Evolutionary conservation across 768 basidiomycete species (phyloP).

Genomic region (Suillus americanus): DNA sequence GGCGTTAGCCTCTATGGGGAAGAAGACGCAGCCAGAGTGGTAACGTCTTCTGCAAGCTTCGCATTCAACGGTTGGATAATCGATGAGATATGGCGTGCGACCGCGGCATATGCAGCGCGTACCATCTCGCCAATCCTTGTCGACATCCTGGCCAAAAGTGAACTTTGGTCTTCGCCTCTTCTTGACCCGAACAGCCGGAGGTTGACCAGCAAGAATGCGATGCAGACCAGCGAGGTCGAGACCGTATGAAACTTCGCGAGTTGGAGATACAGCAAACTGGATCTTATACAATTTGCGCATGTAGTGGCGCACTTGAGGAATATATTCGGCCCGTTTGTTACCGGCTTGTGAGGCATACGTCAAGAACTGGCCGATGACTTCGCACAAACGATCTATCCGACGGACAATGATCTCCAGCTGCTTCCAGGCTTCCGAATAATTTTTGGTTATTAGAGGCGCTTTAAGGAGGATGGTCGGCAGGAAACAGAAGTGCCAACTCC

Average conservation of each 20-base stretch:
- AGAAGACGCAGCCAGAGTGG: constrained; percentile 78
- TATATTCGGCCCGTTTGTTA: constrained; percentile 74
- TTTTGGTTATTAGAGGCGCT: constrained; percentile 77
- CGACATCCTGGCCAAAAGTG: constrained; percentile 74
- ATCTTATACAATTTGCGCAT: constrained; percentile 91
- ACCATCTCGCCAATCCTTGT: constrained; percentile 69
- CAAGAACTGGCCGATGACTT: constrained; percentile 78
- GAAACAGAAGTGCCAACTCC: constrained; percentile 82
- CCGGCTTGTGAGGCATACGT: constrained; percentile 65
- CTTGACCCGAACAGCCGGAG: constrained; percentile 44
- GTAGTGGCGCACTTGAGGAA: constrained; percentile 83
- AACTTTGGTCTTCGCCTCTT: constrained; percentile 65
- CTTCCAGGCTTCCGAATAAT: constrained; percentile 80
- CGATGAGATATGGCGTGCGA: constrained; percentile 55
- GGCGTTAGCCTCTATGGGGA: constrained; percentile 45
- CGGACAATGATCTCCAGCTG: constrained; percentile 80
- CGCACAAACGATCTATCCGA: constrained; percentile 72
- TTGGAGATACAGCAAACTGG: constrained; percentile 85
- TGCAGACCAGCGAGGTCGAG: constrained; percentile 82
- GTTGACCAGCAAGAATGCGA: constrained; percentile 73
- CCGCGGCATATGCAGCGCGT: constrained; percentile 84
- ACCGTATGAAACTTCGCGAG: constrained; percentile 78
- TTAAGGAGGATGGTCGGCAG: constrained; percentile 66
- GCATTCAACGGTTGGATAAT: constrained; percentile 66
- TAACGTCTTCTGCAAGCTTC: constrained; percentile 64